Conservation (phyloP, 768 basidiomycete species). For the Lenzites betulinus region DNA sequence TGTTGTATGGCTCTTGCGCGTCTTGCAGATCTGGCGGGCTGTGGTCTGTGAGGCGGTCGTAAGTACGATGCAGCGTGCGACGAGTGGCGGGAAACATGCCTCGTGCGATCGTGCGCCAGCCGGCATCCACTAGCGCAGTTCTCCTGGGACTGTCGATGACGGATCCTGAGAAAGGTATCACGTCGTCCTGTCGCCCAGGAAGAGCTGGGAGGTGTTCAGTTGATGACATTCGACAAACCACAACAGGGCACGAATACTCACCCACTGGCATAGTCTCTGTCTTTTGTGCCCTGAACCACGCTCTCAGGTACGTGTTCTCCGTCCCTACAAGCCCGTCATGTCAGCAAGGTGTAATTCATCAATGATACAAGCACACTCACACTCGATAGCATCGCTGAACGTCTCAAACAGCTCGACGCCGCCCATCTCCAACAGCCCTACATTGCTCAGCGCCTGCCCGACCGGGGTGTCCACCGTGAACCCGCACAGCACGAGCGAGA, state of each 20-base stretch:
- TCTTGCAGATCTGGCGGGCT: conserved; percentile 23
- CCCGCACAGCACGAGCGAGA: conserved; percentile 90
- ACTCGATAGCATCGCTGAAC: conserved; percentile 92
- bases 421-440: conserved; percentile 75
- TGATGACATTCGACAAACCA: not conserved
- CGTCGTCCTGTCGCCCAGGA: conserved; percentile 57
- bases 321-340: conserved; percentile 63
- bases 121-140: conserved; percentile 66
- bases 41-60: conserved; percentile 14
- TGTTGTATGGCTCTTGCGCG: conserved; percentile 65
- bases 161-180: conserved; percentile 48
- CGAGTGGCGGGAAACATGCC: conserved; percentile 39
- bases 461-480: conserved; percentile 62
- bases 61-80: not conserved
- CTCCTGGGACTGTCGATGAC: conserved; percentile 64
- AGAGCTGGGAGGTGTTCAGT: conserved; percentile 40
- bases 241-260: conserved; percentile 39
- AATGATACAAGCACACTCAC: conserved; percentile 50
- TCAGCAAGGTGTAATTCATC: conserved; percentile 1
- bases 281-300: conserved; percentile 74
- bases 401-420: conserved; percentile 81
- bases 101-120: conserved; percentile 66
- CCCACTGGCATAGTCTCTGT: conserved; percentile 47
- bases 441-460: conserved; percentile 72
- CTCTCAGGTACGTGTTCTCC: conserved; percentile 87